A percentile compares a stretch with the other conserved stretches of the same genome.
These are phyloP conservation scores for Anaeromyces robustus DNA, from an alignment of 192 early-diverging fungal genomes.

Conservation along the genomic window DNA sequence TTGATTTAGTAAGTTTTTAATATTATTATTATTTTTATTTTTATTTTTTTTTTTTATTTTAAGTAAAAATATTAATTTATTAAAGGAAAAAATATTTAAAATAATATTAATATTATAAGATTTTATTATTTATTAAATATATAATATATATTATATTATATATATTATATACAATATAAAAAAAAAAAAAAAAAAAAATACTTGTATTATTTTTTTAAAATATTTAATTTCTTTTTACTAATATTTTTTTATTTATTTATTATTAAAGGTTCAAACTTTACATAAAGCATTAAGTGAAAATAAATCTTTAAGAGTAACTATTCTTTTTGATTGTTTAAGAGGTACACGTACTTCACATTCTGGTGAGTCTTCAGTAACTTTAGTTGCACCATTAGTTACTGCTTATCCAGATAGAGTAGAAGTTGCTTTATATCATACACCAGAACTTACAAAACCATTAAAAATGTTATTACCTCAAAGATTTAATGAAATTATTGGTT, in stretches of 20 bases:
- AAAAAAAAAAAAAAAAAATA: no score
- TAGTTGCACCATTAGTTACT: constrained; percentile 45
- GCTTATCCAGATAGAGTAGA: constrained; percentile 45
- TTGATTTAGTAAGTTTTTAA: constrained; percentile 42
- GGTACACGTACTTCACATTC: constrained; percentile 45
- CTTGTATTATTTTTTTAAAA: neutral
- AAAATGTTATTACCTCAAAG: constrained; percentile 62
- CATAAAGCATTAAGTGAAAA: constrained; percentile 32
- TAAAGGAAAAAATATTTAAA: no score
- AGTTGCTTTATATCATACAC: constrained; percentile 77
- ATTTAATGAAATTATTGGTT: constrained; percentile 83
- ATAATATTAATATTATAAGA: no score
- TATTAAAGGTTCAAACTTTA: constrained; percentile 36
- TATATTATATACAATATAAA: no score
- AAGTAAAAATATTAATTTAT: neutral
- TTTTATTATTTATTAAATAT: no score
- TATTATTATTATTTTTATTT: neutral
- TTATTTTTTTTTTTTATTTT: no score
- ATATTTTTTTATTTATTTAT: neutral
- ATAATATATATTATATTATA: no score
- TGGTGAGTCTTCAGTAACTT: constrained; percentile 43
- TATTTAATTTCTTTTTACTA: no score
- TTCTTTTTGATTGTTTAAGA: constrained; percentile 81
- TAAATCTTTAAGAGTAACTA: constrained; percentile 34
- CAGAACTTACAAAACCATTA: constrained; percentile 49